Conservation (phyloP, 371 early-diverging fungal genomes). For the Mucor piriformis region DNA sequence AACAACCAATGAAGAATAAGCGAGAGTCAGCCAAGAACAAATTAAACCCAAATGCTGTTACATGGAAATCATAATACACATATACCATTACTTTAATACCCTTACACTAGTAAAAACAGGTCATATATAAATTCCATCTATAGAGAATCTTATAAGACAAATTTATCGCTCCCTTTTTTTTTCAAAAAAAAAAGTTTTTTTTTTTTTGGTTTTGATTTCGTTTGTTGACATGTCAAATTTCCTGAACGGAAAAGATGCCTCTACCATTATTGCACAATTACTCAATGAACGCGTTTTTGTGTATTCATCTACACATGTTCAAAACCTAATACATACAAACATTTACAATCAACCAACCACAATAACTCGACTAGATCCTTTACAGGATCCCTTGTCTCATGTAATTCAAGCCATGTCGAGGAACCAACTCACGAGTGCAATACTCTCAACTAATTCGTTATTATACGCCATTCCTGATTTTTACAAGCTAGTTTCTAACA, state of each 20-base stretch:
- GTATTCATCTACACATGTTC: neutral
- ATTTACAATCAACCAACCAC: constrained; percentile 5
- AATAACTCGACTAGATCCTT: neutral
- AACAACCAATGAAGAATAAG: neutral
- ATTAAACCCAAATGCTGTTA: constrained; percentile 24
- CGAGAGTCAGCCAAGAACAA: neutral
- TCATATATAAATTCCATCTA: neutral
- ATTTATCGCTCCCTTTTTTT: neutral
- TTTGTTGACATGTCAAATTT: neutral
- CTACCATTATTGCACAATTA: neutral
- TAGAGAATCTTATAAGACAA: neutral
- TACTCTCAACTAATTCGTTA: constrained; percentile 49
- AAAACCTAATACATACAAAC: constrained; percentile 5
- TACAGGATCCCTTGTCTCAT: constrained; percentile 4
- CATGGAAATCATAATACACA: constrained; percentile 16
- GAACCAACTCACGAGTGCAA: neutral
- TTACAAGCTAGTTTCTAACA: constrained; percentile 50
- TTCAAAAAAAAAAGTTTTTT: neutral
- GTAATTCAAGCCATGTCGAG: neutral
- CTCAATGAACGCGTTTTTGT: constrained; percentile 13
- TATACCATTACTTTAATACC: constrained; percentile 7
- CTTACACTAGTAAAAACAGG: neutral
- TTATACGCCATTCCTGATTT: constrained; percentile 63
- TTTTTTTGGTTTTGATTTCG: neutral
- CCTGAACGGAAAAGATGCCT: constrained; percentile 11